Base-by-base conservation (phyloP, 768 basidiomycete genomes). In the Tricholoma matsutake region DNA sequence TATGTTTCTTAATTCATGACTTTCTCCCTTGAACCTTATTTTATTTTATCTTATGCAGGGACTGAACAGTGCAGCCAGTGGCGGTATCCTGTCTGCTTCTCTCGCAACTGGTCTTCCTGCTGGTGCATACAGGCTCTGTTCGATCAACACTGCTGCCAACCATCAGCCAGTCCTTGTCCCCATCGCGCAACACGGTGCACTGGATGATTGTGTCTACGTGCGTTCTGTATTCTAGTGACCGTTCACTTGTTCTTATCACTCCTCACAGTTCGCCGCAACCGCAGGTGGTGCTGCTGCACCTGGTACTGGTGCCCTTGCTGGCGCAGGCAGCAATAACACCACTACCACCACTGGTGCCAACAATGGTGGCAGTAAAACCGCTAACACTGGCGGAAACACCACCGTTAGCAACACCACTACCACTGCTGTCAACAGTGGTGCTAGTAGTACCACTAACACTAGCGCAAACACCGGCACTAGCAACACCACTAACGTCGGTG, bases 201-300 rank as follows among this genome's bases (percentile, higher is more conserved):
- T 86, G 32, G 85, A 88, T 68, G 87, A 90, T 67, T 76, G 75
- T 54, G 68, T 83, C 71, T 88, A 88, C 72, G 82, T 86, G 62
- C 64, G 81, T 41, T 57, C 62, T 18, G 25, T 37, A 35, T 63
- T 45, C 28, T 37, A 55, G 0, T 35, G 5, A 18, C n/a, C 56
- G 51, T 62, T 37, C 32, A 45, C 22, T 58, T 28, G 55, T 39
- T 63, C 52, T 55, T 56, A 54, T 39, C 43, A 61, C n/a, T 31
- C n/a, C 29, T 34, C 56, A 14, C 41, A 76, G 76, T 77, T 78
- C 67, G 77, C 76, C 56, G 68, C 69, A 39, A 63, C 64, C 37
- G 69, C 61, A 58, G 64, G 62, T 51, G 72, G 64, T 56, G 69
- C 57, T 31, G 67, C 64, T 57, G 49, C 43, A 18, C 13, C 37